Percentiles rank a stretch among this genome's conserved stretches.
These are phyloP conservation scores for Pythium apleroticum DNA, from an alignment of 352 stramenopile species.

Conservation along the genomic window DNA sequence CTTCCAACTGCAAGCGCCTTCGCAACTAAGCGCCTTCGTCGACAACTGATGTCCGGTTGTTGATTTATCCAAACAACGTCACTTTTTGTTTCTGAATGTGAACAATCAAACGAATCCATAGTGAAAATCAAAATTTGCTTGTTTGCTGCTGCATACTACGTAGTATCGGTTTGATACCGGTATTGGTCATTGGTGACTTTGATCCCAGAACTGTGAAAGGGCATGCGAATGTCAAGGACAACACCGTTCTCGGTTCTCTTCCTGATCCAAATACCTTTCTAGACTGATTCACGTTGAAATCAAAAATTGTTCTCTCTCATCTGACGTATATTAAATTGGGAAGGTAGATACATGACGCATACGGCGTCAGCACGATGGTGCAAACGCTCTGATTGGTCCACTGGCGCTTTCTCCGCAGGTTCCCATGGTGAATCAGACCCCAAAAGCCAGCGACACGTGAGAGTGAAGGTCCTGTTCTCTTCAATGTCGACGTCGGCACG, in stretches of 20 bases:
- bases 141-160: too few relatives aligned
- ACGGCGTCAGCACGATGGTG: slow-evolving; percentile 13
- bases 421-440: slow-evolving; percentile 17
- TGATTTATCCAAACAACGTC: slow-evolving; percentile 1
- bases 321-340: slow-evolving; percentile 9
- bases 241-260: background rate
- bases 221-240: background rate
- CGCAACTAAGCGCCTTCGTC: too few relatives aligned
- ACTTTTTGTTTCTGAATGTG: background rate
- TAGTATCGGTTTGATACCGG: too few relatives aligned
- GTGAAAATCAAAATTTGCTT: background rate
- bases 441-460: slow-evolving; percentile 6
- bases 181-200: background rate
- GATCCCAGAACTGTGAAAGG: background rate
- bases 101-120: background rate
- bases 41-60: too few relatives aligned
- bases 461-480: slow-evolving; percentile 32
- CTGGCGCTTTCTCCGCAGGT: slow-evolving; percentile 18
- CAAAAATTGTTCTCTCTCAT: slow-evolving; percentile 11
- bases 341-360: slow-evolving; percentile 13
- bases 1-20: slow-evolving; percentile 3
- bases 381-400: slow-evolving; percentile 16
- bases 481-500: slow-evolving; percentile 27
- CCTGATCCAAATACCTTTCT: background rate
- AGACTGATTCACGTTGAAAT: slow-evolving; percentile 1